Evolutionary conservation across 768 basidiomycete species (phyloP), one percentile per base, ranked within the genome.

Genomic region (Amanita inopinata): DNA sequence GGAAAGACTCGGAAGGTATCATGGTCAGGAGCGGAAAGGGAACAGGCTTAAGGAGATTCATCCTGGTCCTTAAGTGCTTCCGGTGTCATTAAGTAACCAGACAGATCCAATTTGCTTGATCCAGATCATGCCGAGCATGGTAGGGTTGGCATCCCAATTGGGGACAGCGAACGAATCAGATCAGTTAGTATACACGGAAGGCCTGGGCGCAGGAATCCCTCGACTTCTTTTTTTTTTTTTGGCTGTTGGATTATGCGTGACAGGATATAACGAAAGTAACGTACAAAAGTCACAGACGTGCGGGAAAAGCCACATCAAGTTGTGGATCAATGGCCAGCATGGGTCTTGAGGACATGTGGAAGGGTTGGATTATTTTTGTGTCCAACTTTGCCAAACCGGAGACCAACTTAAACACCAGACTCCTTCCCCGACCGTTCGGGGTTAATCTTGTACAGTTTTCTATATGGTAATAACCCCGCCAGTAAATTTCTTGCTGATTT

Each of bases 1-100:
- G 71, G 56, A 71, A 73, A 47, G 67, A 59, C 57, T 75, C 68
- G 57, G 75, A 61, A 64, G 70, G 58, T 67, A 78, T 76, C 69
- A 69, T 71, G 61, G 66, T 63, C 51, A 55, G 61, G 60, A 61
- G 54, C 63, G 61, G 61, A 68, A 69, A 69, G 63, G 69, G 62
- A 65, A 66, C 61, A 63, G 64, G 61, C 59, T 62, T 53, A 61
- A 58, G 63, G 62, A 69, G 71, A 65, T 57, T 65, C 58, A 63
- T 57, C 56, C 51, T 60, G 62, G 62, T 57, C 62, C 64, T 69
- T 70, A 71, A 70, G 71, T 66, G 70, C 64, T 61, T 67, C 69
- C 69, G 70, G 71, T 61, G 67, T 60, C 66, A 74, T 76, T 74
- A 74, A 74, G 74, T 76, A 75, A 75, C 63, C 57, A 57, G 58